phyloP scores from a whole-genome alignment of 805 yeast species.

The Candida manassasensis region DNA sequence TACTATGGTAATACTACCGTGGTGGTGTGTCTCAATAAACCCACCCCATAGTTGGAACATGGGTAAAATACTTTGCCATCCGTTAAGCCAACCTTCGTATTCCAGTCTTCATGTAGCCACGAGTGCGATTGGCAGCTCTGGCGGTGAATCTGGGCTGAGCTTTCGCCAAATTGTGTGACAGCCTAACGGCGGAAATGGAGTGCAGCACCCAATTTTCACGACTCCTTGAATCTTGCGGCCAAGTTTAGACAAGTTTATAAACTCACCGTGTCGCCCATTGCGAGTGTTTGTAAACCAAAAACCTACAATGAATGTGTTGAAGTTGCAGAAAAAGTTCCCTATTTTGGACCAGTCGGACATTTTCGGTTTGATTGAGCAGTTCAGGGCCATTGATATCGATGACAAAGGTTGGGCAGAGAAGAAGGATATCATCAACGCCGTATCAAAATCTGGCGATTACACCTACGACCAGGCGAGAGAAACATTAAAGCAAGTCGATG shows the following conservation, averaged over 20 bases:
- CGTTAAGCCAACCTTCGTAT: no score
- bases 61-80: no score
- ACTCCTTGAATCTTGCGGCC: neutral
- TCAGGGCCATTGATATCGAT: slow-evolving; percentile 77
- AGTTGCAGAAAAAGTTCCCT: slow-evolving; percentile 74
- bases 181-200: no score
- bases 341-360: slow-evolving; percentile 80
- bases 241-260: no score
- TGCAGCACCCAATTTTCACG: neutral
- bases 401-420: slow-evolving; percentile 95
- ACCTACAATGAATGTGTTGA: slow-evolving; percentile 35
- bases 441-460: slow-evolving; percentile 73
- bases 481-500: slow-evolving; percentile 82
- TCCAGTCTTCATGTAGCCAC: no score
- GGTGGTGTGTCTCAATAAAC: no score
- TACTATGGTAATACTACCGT: no score
- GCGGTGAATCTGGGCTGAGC: no score
- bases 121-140: no score
- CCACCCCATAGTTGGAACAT: no score
- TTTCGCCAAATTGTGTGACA: no score
- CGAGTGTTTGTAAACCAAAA: neutral
- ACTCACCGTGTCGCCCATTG: no score
- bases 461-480: slow-evolving; percentile 92
- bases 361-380: slow-evolving; percentile 79
- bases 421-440: slow-evolving; percentile 79